phyloP scores from a whole-genome alignment of 768 basidiomycete species.

The Boletus rufocinnamomeus region DNA sequence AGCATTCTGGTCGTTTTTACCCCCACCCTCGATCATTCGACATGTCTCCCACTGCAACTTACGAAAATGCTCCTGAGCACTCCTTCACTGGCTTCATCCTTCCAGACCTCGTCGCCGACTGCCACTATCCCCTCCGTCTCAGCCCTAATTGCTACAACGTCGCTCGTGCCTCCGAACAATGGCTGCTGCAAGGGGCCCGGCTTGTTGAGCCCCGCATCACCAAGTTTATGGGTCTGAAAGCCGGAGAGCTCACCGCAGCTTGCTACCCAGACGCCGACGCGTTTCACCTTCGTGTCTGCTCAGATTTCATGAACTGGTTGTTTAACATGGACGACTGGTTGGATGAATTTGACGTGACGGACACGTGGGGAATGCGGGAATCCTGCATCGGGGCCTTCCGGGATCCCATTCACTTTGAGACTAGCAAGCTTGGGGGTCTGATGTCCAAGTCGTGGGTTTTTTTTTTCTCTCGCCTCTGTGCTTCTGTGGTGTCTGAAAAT shows the following conservation, averaged over 20 bases:
- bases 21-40: background rate
- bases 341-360: conserved; percentile 39
- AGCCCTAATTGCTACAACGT: conserved; percentile 37
- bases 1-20: background rate
- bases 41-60: conserved; percentile 32
- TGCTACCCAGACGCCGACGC: conserved; percentile 60
- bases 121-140: conserved; percentile 39
- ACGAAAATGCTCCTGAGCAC: conserved; percentile 12
- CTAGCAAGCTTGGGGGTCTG: conserved; percentile 31
- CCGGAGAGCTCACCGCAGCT: conserved; percentile 64
- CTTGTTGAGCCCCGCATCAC: conserved; percentile 35
- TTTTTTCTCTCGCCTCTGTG: background rate
- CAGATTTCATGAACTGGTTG: conserved; percentile 61
- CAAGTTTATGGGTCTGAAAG: conserved; percentile 57
- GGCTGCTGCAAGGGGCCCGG: conserved; percentile 33
- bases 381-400: conserved; percentile 33
- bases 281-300: conserved; percentile 61
- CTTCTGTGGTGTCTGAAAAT: background rate
- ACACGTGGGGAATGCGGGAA: conserved; percentile 34
- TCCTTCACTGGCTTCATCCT: conserved; percentile 34
- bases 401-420: conserved; percentile 31
- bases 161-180: conserved; percentile 40
- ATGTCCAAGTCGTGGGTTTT: conserved; percentile 38
- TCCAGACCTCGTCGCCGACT: conserved; percentile 44
- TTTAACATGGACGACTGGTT: conserved; percentile 46